These are phyloP conservation scores for Copromyces sp. DNA, from an alignment of 495 filamentous ascomycete genomes.

Conservation along the genomic window DNA sequence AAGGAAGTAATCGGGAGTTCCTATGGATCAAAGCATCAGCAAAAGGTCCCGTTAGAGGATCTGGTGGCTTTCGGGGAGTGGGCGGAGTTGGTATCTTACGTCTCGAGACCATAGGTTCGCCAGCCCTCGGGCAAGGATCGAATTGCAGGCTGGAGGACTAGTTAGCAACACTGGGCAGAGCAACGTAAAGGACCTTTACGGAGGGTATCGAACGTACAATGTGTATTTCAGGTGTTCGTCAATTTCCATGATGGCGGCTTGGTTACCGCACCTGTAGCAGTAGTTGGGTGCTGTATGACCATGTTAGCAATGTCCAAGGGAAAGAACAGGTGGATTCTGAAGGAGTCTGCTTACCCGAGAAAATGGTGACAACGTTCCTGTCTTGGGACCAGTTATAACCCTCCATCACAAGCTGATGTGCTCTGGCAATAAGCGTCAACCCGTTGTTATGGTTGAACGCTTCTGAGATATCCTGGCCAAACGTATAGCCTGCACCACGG, in stretches of 20 bases:
- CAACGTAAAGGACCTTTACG: background rate
- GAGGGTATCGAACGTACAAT: conserved; percentile 60
- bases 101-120: conserved; percentile 97
- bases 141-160: conserved; percentile 75
- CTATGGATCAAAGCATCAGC: background rate
- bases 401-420: conserved; percentile 96
- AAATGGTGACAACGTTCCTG: conserved; percentile 95
- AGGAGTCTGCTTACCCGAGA: conserved; percentile 59
- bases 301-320: conserved; percentile 6
- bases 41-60: background rate
- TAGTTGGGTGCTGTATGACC: conserved; percentile 73
- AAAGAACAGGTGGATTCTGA: background rate
- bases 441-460: conserved; percentile 99
- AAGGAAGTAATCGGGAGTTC: conserved; percentile 19
- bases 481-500: conserved; percentile 94
- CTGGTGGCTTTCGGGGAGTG: background rate
- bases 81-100: conserved; percentile 37
- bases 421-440: conserved; percentile 85
- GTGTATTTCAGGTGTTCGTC: conserved; percentile 99
- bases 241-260: conserved; percentile 99
- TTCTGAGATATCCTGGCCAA: conserved; percentile 98
- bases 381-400: conserved; percentile 98
- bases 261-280: conserved; percentile 96
- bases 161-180: conserved; percentile 9
- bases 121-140: conserved; percentile 93